Percentiles rank a stretch among this genome's conserved stretches.
Conservation (phyloP, 441 rosid species). For the Sinapis alba region DNA sequence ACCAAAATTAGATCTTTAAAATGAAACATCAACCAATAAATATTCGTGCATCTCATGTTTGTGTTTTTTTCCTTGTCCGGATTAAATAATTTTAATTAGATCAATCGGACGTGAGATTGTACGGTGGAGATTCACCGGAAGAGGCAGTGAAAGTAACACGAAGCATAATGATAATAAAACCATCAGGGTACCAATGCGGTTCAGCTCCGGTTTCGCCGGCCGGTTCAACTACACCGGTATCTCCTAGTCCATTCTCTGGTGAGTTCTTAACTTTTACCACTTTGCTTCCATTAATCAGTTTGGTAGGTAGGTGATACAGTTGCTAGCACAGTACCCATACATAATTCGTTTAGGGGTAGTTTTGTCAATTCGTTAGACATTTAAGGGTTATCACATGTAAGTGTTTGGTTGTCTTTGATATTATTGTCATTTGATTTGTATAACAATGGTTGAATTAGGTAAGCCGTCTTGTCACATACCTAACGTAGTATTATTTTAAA, state of each 20-base stretch:
- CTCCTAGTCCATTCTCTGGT: conserved; percentile 66
- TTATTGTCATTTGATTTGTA: not conserved
- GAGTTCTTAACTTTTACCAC: conserved; percentile 27
- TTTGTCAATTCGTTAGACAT: conserved; percentile 18
- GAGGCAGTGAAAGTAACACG: conserved; percentile 67
- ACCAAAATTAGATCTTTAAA: not conserved
- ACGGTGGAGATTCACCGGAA: conserved; percentile 43
- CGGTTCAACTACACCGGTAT: conserved; percentile 79
- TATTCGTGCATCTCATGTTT: not conserved
- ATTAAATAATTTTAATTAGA: conserved; percentile 45
- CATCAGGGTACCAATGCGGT: conserved; percentile 66
- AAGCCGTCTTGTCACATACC: conserved; percentile 6
- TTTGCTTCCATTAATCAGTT: not conserved
- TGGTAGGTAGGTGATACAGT: not conserved
- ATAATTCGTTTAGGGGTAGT: conserved; percentile 20
- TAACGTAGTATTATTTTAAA: not conserved
- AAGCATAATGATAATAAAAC: conserved; percentile 83
- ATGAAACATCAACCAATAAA: not conserved
- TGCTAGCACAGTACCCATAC: not conserved
- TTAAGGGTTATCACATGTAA: not conserved
- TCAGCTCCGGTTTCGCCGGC: conserved; percentile 88
- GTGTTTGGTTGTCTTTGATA: not conserved
- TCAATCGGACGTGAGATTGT: conserved; percentile 52
- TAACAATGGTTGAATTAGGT: conserved; percentile 9
- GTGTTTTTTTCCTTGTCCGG: not conserved